Percentiles rank a stretch among this genome's conserved stretches.
These are phyloP conservation scores for Prunus padus DNA, from an alignment of 306 rosid genomes.

Conservation along the genomic window DNA sequence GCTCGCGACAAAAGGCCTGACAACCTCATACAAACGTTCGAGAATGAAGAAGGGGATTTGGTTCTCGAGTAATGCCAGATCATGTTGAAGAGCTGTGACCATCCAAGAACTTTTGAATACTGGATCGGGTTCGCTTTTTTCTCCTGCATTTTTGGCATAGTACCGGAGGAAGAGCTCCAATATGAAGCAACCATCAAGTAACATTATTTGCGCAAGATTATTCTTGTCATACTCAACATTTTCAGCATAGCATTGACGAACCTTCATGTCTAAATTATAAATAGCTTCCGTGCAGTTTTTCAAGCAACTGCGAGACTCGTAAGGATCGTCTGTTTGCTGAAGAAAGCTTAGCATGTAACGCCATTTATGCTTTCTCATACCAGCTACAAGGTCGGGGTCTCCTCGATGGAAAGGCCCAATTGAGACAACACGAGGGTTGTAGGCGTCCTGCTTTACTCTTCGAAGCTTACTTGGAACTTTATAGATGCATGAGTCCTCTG, in stretches of 20 bases:
- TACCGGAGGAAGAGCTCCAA: slow-evolving; percentile 31
- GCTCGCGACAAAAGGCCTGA: background rate
- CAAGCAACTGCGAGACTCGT: background rate
- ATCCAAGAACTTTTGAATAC: slow-evolving; percentile 7
- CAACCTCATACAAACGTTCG: background rate
- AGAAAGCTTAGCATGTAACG: slow-evolving; percentile 12
- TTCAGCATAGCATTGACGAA: slow-evolving; percentile 25
- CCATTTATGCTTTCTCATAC: slow-evolving; percentile 40
- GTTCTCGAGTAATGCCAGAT: slow-evolving; percentile 12
- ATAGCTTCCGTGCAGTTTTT: slow-evolving; percentile 16
- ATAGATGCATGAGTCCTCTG: slow-evolving; percentile 12
- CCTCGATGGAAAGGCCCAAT: slow-evolving; percentile 31
- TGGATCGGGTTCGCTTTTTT: background rate
- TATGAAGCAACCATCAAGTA: slow-evolving; percentile 40
- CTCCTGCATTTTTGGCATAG: too few relatives aligned
- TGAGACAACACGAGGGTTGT: slow-evolving; percentile 19
- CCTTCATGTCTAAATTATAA: background rate
- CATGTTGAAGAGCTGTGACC: slow-evolving; percentile 3
- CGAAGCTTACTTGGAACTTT: slow-evolving; percentile 18
- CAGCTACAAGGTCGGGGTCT: background rate
- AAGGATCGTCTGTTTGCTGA: background rate
- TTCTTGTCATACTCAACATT: background rate
- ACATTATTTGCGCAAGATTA: slow-evolving; percentile 13
- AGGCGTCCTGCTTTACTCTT: slow-evolving; percentile 2
- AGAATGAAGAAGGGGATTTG: too few relatives aligned